Evolutionary conservation across 163 green algal genomes (phyloP).

Genomic region (Prototheca wickerhamii): DNA sequence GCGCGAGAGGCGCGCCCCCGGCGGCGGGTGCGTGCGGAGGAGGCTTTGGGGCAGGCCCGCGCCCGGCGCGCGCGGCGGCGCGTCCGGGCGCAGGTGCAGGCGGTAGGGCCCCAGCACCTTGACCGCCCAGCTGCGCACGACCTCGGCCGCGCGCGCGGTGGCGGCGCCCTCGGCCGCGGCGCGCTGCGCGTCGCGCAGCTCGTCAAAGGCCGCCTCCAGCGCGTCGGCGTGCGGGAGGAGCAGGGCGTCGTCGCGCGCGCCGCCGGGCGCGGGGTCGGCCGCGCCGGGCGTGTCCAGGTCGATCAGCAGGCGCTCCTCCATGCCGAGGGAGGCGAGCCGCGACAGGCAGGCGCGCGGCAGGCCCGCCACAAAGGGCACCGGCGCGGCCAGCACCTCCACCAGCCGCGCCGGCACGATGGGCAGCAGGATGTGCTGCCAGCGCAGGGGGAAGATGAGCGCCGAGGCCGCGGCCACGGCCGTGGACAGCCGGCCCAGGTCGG

Average conservation of each 20-base stretch:
- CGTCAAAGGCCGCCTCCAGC: conserved; percentile 41
- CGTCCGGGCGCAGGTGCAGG: not conserved
- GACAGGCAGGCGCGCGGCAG: conserved; percentile 54
- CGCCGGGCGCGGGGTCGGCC: conserved; percentile 31
- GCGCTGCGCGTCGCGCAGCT: conserved; percentile 15
- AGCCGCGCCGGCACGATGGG: conserved; percentile 51
- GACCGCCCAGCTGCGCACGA: not conserved
- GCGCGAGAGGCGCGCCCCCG: too few relatives aligned
- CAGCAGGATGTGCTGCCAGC: conserved; percentile 76
- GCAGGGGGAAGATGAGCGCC: conserved; percentile 69
- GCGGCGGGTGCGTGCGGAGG: too few relatives aligned
- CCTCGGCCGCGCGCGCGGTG: not conserved
- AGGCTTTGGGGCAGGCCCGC: not conserved
- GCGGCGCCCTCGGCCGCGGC: not conserved
- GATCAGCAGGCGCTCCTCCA: conserved; percentile 58
- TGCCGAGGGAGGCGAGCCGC: conserved; percentile 36
- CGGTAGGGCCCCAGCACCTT: not conserved
- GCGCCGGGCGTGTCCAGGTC: conserved; percentile 58
- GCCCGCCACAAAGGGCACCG: conserved; percentile 76
- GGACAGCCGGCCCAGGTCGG: conserved; percentile 50
- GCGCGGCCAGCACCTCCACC: conserved; percentile 67
- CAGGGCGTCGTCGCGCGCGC: conserved; percentile 39
- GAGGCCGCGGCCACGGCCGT: conserved; percentile 52
- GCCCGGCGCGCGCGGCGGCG: not conserved
- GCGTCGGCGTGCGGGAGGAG: conserved; percentile 48